Base-by-base conservation (phyloP, 768 basidiomycete species). In the Multifurca ochricompacta region DNA sequence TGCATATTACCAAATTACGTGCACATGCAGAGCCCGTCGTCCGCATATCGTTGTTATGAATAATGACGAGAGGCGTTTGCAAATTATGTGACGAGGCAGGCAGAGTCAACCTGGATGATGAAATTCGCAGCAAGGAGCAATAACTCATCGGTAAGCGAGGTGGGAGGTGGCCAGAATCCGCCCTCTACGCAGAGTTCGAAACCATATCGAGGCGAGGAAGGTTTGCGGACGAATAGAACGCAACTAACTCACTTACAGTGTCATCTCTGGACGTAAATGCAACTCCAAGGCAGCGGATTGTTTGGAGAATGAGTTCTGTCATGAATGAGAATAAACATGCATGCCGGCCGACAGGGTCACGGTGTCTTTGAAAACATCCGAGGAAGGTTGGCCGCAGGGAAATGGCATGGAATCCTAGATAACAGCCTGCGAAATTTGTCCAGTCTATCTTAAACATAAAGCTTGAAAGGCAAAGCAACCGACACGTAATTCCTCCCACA, bases 221-320 rank as follows among this genome's bases (percentile, higher is more conserved):
- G 25, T 31, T 49, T 37, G 28, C 42, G 40, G 14, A 44, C 41
- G 48, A 55, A 49, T 44, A 49, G 54, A 55, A 36, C 23, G 14
- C 48, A 23, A 14, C 13, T 31, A 4, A 27, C 28, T 4, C 18
- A 35, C 16, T 48, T n/a, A 37, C n/a, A 39, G 56, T 28, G 27
- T 39, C 14, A 48, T 51, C 50, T 18, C 52, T 42, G 45, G 45
- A 57, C 56, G 56, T 57, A 57, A 57, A 35, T 27, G 27, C 32
- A 32, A 51, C 55, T 52, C 55, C 55, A 52, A 36, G 45, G 44
- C 7, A 46, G 56, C 40, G 51, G 49, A 51, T 51, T 51, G 56
- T 57, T 52, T 40, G 52, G 45, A 52, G 51, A 51, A 57, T 34
- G 44, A 35, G 55, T 51, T 41, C 50, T 51, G 43, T 28, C 50